phyloP scores from a whole-genome alignment of 2,329 filamentous ascomycete genomes.

The Aspergillus clavatus region DNA sequence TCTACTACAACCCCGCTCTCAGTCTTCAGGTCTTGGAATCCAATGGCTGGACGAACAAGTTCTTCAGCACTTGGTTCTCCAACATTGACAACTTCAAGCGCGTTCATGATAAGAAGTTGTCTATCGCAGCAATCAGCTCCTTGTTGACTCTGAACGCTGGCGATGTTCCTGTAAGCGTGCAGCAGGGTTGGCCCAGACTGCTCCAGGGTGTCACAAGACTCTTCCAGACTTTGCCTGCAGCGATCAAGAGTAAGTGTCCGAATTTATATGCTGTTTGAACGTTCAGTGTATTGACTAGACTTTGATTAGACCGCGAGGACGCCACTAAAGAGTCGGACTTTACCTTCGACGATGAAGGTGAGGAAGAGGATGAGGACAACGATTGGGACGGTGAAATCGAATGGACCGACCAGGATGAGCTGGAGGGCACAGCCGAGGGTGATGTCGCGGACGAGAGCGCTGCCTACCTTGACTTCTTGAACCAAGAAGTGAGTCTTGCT shows the following conservation, averaged over 20 bases:
- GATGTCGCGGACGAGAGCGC: conserved; percentile 86
- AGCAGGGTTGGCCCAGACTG: conserved; percentile 89
- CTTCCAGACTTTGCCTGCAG: conserved; percentile 84
- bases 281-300: conserved; percentile 22
- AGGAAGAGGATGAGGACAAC: conserved; percentile 73
- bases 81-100: conserved; percentile 89
- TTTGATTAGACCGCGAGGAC: conserved; percentile 69
- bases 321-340: conserved; percentile 84
- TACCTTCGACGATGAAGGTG: conserved; percentile 67
- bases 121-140: conserved; percentile 85
- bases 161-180: conserved; percentile 85
- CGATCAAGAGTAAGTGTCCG: conserved; percentile 67
- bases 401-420: conserved; percentile 59
- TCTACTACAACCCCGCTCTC: conserved; percentile 92
- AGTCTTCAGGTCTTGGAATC: conserved; percentile 82
- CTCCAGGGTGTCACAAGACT: conserved; percentile 83
- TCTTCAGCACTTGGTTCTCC: conserved; percentile 97
- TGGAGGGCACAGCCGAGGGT: conserved; percentile 54
- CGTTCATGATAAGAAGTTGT: conserved; percentile 98
- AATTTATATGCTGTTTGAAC: neutral
- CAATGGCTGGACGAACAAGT: conserved; percentile 95
- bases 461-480: conserved; percentile 92
- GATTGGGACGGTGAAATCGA: conserved; percentile 75
- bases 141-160: conserved; percentile 74
- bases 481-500: conserved; percentile 64